These are phyloP conservation scores for Ophiostoma ulmi DNA, from an alignment of 2,329 filamentous ascomycete genomes.

Conservation along the genomic window DNA sequence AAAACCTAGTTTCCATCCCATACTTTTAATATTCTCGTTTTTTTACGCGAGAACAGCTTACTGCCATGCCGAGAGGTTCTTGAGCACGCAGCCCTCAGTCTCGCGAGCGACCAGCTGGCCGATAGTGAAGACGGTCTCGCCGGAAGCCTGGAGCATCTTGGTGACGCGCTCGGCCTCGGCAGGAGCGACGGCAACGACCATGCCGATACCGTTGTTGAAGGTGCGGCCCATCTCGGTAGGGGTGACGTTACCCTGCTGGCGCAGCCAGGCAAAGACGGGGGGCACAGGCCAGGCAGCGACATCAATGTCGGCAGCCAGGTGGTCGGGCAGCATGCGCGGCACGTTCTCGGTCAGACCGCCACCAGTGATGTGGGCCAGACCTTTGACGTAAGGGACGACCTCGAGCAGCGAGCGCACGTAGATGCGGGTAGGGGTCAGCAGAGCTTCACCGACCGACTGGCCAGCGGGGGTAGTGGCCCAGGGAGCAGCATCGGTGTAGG, in stretches of 20 bases:
- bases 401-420: constrained; percentile 80
- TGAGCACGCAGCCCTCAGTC: constrained; percentile 57
- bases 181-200: constrained; percentile 87
- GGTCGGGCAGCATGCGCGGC: constrained; percentile 79
- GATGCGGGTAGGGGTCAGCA: constrained; percentile 86
- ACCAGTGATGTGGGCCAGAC: constrained; percentile 94
- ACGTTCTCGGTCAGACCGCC: constrained; percentile 92
- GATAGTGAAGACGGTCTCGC: constrained; percentile 73
- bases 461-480: constrained; percentile 56
- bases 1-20: background rate
- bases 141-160: constrained; percentile 56
- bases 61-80: constrained; percentile 47
- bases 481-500: constrained; percentile 67
- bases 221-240: constrained; percentile 79
- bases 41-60: background rate
- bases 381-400: constrained; percentile 66
- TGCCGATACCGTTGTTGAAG: constrained; percentile 92
- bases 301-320: constrained; percentile 76
- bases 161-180: constrained; percentile 58
- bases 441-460: constrained; percentile 61
- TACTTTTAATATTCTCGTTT: background rate
- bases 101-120: constrained; percentile 60
- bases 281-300: constrained; percentile 70
- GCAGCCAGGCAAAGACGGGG: constrained; percentile 81
- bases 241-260: constrained; percentile 63